Evolutionary conservation across 208 protist species (phyloP).

Genomic region (Blastocrithidia nonstop): DNA sequence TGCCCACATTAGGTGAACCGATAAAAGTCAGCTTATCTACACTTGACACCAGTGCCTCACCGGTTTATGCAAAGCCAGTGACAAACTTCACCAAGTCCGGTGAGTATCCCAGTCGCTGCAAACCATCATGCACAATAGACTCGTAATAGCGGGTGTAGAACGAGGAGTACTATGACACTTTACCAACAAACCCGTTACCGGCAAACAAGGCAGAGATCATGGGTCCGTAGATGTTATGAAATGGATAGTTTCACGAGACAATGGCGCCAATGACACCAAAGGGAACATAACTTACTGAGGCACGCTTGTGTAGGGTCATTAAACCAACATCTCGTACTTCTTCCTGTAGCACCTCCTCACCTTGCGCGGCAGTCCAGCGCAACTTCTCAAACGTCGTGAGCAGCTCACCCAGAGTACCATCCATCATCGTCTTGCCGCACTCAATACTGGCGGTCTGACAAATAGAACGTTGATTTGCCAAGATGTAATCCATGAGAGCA

Average conservation of each 20-base stretch:
- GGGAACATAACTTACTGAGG: conserved; percentile 69
- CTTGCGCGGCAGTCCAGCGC: conserved; percentile 65
- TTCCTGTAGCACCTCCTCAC: conserved; percentile 65
- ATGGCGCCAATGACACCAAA: conserved; percentile 87
- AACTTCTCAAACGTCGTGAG: conserved; percentile 88
- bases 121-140: conserved; percentile 75
- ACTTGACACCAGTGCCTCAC: conserved; percentile 67
- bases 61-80: conserved; percentile 88
- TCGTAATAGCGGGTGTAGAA: conserved; percentile 87
- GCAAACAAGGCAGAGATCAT: conserved; percentile 90
- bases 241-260: conserved; percentile 93
- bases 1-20: conserved; percentile 75
- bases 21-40: conserved; percentile 90
- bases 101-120: conserved; percentile 75
- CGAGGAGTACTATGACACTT: conserved; percentile 90
- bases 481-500: conserved; percentile 77
- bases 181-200: conserved; percentile 89
- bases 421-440: conserved; percentile 87
- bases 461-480: conserved; percentile 63
- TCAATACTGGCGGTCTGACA: conserved; percentile 79
- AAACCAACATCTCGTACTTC: conserved; percentile 74
- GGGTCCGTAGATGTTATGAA: conserved; percentile 89
- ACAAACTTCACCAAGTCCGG: conserved; percentile 85
- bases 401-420: conserved; percentile 81
- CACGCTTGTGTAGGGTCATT: conserved; percentile 81